Base-by-base conservation (phyloP, 2,329 filamentous ascomycete species). In the Curvularia eragrostidis region DNA sequence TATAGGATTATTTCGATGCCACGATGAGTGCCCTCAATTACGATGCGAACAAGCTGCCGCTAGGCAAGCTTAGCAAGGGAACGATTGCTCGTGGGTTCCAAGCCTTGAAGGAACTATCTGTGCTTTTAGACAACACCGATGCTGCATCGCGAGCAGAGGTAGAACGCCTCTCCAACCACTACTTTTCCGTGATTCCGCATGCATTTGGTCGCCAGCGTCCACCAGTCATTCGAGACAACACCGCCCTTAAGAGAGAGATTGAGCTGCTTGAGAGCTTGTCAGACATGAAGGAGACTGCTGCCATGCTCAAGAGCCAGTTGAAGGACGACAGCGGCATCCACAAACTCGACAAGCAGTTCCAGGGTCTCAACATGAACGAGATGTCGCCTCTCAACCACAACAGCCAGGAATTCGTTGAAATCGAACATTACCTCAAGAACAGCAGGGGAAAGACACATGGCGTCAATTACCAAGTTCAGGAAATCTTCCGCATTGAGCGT, bases 401-500 rank as follows among this genome's bases (percentile, higher is more conserved):
- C 7, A 85, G 84, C 48, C 65, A 71, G 8, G 92, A 97, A 74
- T 96, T 88, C 75, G 66, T 68, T 2, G 81, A 88, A 47, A 81
- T 96, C 0, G 76, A 82, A 41, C 77, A 84, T 6, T 96, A 96
- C 66, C 84, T 96, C 13, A 72, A 82, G 55, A 82, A 84, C 12
- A 89, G 89, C 1, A 83, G 84, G 44, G 91, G 91, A 3, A 48
- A 79, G 1, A 93, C 90, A 0, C 93, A 96, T 67, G 52, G 76
- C 19, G 70, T 85, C 56, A 69, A 77, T 42, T 90, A 89, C 75
- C 61, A 83, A 24, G 79, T 96, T 12, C 79, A 89, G 58, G 83
- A 91, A 47, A 93, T 96, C 64, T 96, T 96, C 83, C 88, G 91
- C 38, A 90, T 96, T 62, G 87, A 93, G 71, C 87, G 93, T 1